Evolutionary conservation across 768 basidiomycete genomes (phyloP), one percentile per base, ranked within the genome.

Genomic region (Auriscalpium orientale): DNA sequence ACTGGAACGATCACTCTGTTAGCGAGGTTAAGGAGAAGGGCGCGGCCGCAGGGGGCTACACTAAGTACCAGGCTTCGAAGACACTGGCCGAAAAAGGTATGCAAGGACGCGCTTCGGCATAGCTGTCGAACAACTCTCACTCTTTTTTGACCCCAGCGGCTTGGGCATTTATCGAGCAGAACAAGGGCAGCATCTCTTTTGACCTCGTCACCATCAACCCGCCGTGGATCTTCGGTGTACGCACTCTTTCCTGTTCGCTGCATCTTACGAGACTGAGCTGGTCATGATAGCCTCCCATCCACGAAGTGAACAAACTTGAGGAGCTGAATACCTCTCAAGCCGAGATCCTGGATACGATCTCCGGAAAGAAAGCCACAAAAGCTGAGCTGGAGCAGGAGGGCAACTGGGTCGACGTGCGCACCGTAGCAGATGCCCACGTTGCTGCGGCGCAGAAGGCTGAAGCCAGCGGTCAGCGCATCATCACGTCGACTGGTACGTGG

Each of bases 171-270:
- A 38, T 66, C 46, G 57, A 64, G 36, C 51, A 64, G 52, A 62
- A 67, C 46, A 62, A 68, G 18, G 40, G 43, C 10, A 59, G 63
- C 34, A 57, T 68, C 46, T 55, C 62, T 1, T 72, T 61, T 59
- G 74, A 74, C 47, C 40, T 76, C 34, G 65, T 68, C 7, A 67
- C 67, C 1, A 53, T 74, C 52, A 62, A 63, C 55, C 73, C 74
- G n/a, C 71, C 73, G 33, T 70, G 58, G 46, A 18, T 47, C 13
- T 47, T 47, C 8, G 46, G 46, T 13, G 46, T 47, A 47, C 3
- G 46, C 12, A 28, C 28, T 22, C 3, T 12, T 47, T 28, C 46
- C 15, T 16, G 21, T 47, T 28, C 28, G 46, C 46, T 20, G 3
- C 12, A 12, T 18, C n/a, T 47, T 28, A 22, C 21, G 46, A 12